Evolutionary conservation across 345 rosid species (phyloP), one percentile per base, ranked within the genome.

Genomic region (Sisymbrium irio): DNA sequence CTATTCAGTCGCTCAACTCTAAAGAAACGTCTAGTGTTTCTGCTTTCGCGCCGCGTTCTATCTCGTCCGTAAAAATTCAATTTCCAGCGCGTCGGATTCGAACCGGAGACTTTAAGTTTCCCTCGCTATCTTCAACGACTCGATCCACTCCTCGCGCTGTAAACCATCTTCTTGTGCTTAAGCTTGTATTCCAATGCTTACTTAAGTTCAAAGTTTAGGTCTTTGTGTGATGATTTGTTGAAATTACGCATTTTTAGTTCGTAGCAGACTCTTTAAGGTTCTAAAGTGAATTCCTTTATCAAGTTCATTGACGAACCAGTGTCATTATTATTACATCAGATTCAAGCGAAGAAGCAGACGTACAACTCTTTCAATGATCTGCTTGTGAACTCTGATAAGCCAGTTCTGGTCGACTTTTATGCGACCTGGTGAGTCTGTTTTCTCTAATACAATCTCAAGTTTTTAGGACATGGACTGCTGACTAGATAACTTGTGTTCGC

Each of bases 321-420:
- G 45, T 62, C 28, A 6, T 57, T 58, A 25, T 46, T 55, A 32
- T 46, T 55, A n/a, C 17, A 46, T 46, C 65, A 89, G 92, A 82
- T 84, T 70, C 82, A 84, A 75, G 92, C 97, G 18, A 90, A 85
- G 88, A 89, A 90, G 84, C 88, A 90, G 75, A 90, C 89, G 3
- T 90, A 73, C 75, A 65, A 88, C 50, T 76, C 84, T 39, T 82
- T 93, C 5, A 92, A 88, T 53, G 97, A 93, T 56, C 77, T 93
- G 72, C 83, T 93, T 78, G 76, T 66, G 30, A 84, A 83, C 37
- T 77, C 94, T 37, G 92, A 89, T 55, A 91, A 85, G 67, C 98
- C 98, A 3, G 88, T 93, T 32, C 67, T 93, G 17, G 96, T 93
- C 40, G 98, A 91, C 74, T 93, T 91, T 62, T 93, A 89, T 66